phyloP scores from a whole-genome alignment of 768 basidiomycete species.

The Glaciozyma martinii region DNA sequence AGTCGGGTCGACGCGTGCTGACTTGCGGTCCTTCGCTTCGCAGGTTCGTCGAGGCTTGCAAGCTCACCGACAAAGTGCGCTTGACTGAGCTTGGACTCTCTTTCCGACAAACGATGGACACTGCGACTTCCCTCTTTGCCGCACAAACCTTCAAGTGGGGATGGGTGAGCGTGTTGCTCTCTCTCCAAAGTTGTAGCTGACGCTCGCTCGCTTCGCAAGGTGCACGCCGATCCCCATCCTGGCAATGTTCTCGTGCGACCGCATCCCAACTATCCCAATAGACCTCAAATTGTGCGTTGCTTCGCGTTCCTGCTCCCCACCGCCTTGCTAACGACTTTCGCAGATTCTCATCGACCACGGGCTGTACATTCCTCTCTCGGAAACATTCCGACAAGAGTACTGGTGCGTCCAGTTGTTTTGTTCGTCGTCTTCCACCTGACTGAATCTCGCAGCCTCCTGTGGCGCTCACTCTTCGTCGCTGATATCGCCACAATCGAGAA shows the following conservation, averaged over 20 bases:
- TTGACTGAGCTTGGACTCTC: slow-evolving; percentile 39
- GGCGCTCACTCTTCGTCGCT: slow-evolving; percentile 31
- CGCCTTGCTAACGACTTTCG: not conserved
- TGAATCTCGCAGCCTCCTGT: slow-evolving; percentile 37
- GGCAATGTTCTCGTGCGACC: slow-evolving; percentile 59
- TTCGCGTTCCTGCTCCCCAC: slow-evolving; percentile 40
- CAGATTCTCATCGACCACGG: slow-evolving; percentile 82
- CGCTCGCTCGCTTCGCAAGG: slow-evolving; percentile 5
- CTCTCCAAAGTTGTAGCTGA: not conserved
- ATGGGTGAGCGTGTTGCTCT: slow-evolving; percentile 51
- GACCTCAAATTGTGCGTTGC: slow-evolving; percentile 39
- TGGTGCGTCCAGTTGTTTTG: not conserved
- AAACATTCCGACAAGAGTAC: slow-evolving; percentile 46
- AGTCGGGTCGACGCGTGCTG: not conserved
- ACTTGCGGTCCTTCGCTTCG: not conserved
- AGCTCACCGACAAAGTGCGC: slow-evolving; percentile 40
- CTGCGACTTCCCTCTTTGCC: slow-evolving; percentile 76
- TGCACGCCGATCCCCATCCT: slow-evolving; percentile 54
- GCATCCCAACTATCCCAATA: slow-evolving; percentile 43
- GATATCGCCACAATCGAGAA: slow-evolving; percentile 30
- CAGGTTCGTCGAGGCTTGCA: slow-evolving; percentile 27
- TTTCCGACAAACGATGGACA: slow-evolving; percentile 57
- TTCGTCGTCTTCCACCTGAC: not conserved
- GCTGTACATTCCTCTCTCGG: slow-evolving; percentile 64
- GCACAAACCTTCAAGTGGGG: slow-evolving; percentile 87